Evolutionary conservation across 2,329 filamentous ascomycete genomes (phyloP).

Genomic region (Colletotrichum lini): DNA sequence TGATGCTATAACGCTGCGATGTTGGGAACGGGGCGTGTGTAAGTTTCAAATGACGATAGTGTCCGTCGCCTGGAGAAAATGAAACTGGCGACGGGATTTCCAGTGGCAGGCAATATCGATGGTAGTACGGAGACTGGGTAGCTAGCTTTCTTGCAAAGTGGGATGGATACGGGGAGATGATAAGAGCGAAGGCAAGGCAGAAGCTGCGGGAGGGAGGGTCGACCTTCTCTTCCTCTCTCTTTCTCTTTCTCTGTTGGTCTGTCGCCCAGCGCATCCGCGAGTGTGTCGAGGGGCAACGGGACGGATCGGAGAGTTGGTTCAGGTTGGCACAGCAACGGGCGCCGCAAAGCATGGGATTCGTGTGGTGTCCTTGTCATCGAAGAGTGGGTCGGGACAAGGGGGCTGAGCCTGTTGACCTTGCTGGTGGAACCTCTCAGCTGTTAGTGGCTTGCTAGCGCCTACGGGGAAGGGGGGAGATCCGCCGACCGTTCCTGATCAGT

Average conservation of each 20-base stretch:
- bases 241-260: neutral
- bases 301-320: conserved; percentile 36
- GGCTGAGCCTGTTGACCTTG: conserved; percentile 12
- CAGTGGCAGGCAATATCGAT: conserved; percentile 2
- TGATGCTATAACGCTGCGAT: neutral
- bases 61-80: neutral
- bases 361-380: conserved; percentile 14
- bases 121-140: conserved; percentile 2
- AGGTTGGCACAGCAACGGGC: conserved; percentile 34
- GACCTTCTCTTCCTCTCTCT: neutral
- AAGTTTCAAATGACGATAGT: conserved; percentile 12
- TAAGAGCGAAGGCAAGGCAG: conserved; percentile 1
- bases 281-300: conserved; percentile 42
- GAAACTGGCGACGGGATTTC: conserved; percentile 1
- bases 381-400: conserved; percentile 7
- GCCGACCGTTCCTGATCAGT: conserved; percentile 18
- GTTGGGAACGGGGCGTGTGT: neutral
- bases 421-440: conserved; percentile 19
- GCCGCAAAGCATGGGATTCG: conserved; percentile 8
- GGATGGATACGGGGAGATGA: conserved; percentile 23
- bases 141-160: conserved; percentile 17
- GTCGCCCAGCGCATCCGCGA: conserved; percentile 36
- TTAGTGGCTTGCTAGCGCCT: conserved; percentile 10
- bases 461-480: neutral
- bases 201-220: conserved; percentile 15